phyloP scores from a whole-genome alignment of 306 rosid species.

The Delonix regia region DNA sequence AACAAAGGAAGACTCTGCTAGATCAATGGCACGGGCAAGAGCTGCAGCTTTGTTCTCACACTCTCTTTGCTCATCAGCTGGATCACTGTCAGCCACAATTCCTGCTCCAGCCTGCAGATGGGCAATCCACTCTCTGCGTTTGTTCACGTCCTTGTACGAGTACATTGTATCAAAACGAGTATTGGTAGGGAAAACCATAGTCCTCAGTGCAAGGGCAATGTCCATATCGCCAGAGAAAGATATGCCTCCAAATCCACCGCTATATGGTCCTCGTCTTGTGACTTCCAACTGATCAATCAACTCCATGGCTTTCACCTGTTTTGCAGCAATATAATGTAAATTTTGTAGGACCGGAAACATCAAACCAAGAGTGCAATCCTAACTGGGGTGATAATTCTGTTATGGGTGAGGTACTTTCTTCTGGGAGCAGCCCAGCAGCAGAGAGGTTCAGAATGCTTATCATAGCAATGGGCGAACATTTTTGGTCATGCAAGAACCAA shows the following conservation, averaged over 20 bases:
- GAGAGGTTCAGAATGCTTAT: not conserved
- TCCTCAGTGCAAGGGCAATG: constrained; percentile 90
- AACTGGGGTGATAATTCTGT: not conserved
- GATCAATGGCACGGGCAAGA: constrained; percentile 92
- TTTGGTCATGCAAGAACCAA: not conserved
- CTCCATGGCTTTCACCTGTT: constrained; percentile 98
- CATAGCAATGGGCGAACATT: not conserved
- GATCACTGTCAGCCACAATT: constrained; percentile 92
- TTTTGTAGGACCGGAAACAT: constrained; percentile 10
- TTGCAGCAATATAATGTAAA: constrained; percentile 36
- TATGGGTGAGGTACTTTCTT: not conserved
- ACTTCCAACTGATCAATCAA: constrained; percentile 91
- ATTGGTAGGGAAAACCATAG: constrained; percentile 82
- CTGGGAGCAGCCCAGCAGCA: not conserved
- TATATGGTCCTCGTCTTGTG: constrained; percentile 91
- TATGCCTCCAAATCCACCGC: constrained; percentile 96
- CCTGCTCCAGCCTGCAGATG: constrained; percentile 97
- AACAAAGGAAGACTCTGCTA: constrained; percentile 89
- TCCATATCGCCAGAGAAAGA: constrained; percentile 90
- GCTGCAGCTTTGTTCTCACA: constrained; percentile 98
- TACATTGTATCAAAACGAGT: constrained; percentile 81
- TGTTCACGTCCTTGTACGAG: constrained; percentile 76
- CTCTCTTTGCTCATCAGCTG: constrained; percentile 89
- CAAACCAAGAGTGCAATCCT: constrained; percentile 25
- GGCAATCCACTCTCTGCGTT: constrained; percentile 89